phyloP scores from a whole-genome alignment of 2,329 filamentous ascomycete genomes.

The Calonectria pauciramosa region DNA sequence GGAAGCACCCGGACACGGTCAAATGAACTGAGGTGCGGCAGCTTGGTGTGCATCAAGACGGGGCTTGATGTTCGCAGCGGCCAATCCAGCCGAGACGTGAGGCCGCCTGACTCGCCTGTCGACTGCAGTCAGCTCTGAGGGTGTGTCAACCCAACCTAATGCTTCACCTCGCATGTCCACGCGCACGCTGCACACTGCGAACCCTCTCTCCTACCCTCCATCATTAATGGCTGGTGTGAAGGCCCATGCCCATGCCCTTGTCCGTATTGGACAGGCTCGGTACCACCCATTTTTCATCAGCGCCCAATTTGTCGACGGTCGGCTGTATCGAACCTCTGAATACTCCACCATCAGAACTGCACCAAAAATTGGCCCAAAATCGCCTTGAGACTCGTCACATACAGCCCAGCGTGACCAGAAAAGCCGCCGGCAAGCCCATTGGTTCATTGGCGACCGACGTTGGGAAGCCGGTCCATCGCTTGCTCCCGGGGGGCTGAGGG shows the following conservation, averaged over 20 bases:
- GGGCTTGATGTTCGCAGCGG: constrained; percentile 32
- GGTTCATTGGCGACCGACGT: constrained; percentile 34
- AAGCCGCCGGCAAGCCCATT: constrained; percentile 31
- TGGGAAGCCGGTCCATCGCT: constrained; percentile 25
- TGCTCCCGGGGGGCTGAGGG: constrained; percentile 28
- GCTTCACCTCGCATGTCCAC: constrained; percentile 43
- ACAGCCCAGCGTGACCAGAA: constrained; percentile 30
- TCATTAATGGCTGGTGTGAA: constrained; percentile 39
- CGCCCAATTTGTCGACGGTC: constrained; percentile 27
- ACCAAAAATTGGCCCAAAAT: constrained; percentile 30
- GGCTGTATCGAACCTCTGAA: constrained; percentile 18
- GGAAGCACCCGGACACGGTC: constrained; percentile 25
- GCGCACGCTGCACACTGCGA: constrained; percentile 38
- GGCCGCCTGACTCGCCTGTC: constrained; percentile 45
- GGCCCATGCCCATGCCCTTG: constrained; percentile 26
- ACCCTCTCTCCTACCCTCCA: constrained; percentile 32
- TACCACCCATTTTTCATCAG: constrained; percentile 19
- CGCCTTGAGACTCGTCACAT: constrained; percentile 33
- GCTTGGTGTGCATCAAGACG: constrained; percentile 40
- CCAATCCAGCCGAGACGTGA: constrained; percentile 43
- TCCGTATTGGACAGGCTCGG: constrained; percentile 14
- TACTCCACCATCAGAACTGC: constrained; percentile 31
- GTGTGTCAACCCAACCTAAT: constrained; percentile 35
- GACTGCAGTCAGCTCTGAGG: constrained; percentile 34
- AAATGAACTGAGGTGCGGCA: constrained; percentile 35